Evolutionary conservation across 148 eudicot genomes (phyloP).

Genomic region (Rhododendron simsii): DNA sequence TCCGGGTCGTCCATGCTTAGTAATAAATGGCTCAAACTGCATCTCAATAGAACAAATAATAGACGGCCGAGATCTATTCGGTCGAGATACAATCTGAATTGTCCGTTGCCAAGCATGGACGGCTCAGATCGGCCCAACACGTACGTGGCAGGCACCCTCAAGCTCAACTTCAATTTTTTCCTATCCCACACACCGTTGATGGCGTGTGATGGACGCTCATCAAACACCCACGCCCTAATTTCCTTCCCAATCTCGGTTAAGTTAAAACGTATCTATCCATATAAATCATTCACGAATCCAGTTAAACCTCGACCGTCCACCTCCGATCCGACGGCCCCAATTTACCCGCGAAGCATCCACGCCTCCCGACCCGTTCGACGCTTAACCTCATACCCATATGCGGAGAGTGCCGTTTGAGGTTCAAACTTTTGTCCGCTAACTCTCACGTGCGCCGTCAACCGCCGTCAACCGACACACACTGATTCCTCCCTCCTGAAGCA

Average conservation of each 20-base stretch:
- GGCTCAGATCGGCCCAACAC: no score
- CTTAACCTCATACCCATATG: conserved; percentile 20
- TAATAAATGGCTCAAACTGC: no score
- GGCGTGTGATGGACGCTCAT: conserved; percentile 9
- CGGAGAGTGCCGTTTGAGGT: conserved; percentile 67
- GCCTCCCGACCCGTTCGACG: conserved; percentile 2
- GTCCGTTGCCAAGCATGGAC: no score
- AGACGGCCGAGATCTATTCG: no score
- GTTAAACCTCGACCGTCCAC: not conserved
- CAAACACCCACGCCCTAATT: not conserved
- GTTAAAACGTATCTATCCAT: conserved; percentile 13
- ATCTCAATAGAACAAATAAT: no score
- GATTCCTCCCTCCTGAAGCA: not conserved
- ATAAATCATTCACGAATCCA: not conserved
- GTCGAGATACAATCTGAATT: no score
- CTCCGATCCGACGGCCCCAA: conserved; percentile 27
- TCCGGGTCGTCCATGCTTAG: no score
- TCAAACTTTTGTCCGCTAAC: conserved; percentile 44
- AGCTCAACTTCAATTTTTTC: no score
- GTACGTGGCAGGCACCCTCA: no score
- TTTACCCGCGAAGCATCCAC: conserved; percentile 20
- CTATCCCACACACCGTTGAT: not conserved
- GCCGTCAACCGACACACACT: conserved; percentile 14
- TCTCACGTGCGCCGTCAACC: conserved; percentile 29
- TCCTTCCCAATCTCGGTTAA: not conserved